Conservation (phyloP, 345 rosid species). For the Camelina laxa region DNA sequence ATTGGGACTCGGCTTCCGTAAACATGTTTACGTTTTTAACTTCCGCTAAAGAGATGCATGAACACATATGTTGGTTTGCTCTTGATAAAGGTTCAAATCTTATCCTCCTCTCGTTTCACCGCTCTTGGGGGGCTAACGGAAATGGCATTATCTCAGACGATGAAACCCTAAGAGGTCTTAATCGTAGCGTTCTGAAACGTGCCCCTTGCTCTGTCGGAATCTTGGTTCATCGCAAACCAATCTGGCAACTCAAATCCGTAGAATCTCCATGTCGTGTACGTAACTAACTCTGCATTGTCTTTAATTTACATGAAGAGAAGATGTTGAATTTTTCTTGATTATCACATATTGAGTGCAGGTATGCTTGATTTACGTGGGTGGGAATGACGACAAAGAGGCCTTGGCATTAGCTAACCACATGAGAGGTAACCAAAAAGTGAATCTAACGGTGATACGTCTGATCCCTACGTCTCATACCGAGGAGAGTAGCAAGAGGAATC, state of each 20-base stretch:
- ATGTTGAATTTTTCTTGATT: neutral
- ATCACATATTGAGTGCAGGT: constrained; percentile 16
- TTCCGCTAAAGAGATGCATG: constrained; percentile 50
- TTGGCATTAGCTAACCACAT: constrained; percentile 55
- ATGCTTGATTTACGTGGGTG: constrained; percentile 58
- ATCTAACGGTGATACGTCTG: constrained; percentile 45
- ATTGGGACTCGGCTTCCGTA: constrained; percentile 16
- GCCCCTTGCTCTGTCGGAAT: constrained; percentile 46
- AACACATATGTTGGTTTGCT: constrained; percentile 54
- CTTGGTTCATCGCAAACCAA: constrained; percentile 37
- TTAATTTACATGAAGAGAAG: neutral
- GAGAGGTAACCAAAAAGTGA: constrained; percentile 37
- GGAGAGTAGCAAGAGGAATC: constrained; percentile 32
- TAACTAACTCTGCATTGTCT: neutral
- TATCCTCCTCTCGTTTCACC: constrained; percentile 60
- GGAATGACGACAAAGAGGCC: constrained; percentile 67
- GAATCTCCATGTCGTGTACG: constrained; percentile 38
- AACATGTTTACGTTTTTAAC: constrained; percentile 51
- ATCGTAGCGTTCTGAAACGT: constrained; percentile 34
- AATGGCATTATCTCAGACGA: constrained; percentile 42
- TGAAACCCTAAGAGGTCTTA: constrained; percentile 28
- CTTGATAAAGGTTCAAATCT: constrained; percentile 44
- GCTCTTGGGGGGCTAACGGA: constrained; percentile 51
- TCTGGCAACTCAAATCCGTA: constrained; percentile 18
- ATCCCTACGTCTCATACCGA: neutral